Conservation (phyloP, 2,329 filamentous ascomycete genomes). For the Dactylellina parvicollis region DNA sequence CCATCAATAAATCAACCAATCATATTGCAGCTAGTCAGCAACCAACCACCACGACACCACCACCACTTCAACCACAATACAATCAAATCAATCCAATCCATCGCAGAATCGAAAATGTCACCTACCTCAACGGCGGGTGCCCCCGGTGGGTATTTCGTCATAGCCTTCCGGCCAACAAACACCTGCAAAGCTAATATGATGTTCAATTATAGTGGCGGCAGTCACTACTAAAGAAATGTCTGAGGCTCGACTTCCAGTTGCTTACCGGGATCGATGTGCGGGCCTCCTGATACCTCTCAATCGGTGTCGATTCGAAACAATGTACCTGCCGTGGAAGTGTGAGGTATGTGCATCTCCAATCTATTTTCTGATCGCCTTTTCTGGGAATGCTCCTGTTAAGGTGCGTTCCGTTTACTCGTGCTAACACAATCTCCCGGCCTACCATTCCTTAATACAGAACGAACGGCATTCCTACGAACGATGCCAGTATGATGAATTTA, state of each 20-base stretch:
- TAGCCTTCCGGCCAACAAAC: too few species aligned
- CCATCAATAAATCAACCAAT: not conserved
- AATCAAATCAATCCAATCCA: too few species aligned
- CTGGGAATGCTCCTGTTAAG: not conserved
- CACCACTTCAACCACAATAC: slow-evolving; percentile 1
- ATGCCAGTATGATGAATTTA: slow-evolving; percentile 99
- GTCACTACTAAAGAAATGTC: slow-evolving; percentile 47
- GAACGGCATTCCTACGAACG: slow-evolving; percentile 99
- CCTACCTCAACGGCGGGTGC: slow-evolving; percentile 20
- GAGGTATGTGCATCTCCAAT: slow-evolving; percentile 72
- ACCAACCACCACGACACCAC: not conserved
- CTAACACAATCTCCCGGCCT: slow-evolving; percentile 43
- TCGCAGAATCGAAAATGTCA: too few species aligned
- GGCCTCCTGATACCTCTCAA: slow-evolving; percentile 95
- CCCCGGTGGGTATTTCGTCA: too few species aligned
- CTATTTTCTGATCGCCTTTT: not conserved
- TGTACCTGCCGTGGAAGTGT: slow-evolving; percentile 98
- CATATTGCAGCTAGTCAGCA: not conserved
- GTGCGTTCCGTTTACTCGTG: not conserved
- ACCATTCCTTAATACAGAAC: slow-evolving; percentile 68
- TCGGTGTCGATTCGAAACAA: slow-evolving; percentile 88
- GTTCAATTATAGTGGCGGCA: slow-evolving; percentile 1
- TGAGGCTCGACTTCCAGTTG: slow-evolving; percentile 65
- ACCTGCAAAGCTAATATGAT: too few species aligned
- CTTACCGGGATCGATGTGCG: slow-evolving; percentile 95